Conservation (phyloP, 2,329 filamentous ascomycete species). For the Arthrobotrys sinensis region DNA sequence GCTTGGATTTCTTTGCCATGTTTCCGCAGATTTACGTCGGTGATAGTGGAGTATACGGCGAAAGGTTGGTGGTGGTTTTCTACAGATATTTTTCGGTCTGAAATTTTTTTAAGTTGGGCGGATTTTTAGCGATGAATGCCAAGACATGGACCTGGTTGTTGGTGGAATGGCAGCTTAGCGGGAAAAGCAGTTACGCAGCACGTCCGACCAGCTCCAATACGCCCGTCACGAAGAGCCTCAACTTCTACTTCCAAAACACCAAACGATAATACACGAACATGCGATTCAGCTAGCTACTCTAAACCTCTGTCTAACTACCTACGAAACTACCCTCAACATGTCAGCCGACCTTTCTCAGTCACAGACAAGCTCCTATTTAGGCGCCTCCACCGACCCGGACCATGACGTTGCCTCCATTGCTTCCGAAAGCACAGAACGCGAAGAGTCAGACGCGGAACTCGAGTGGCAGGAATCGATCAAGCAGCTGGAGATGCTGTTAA, state of each 20-base stretch:
- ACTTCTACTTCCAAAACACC: neutral
- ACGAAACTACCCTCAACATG: conserved; percentile 14
- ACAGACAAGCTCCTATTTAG: conserved; percentile 55
- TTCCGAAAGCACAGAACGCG: conserved; percentile 64
- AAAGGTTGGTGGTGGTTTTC: neutral
- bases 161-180: neutral
- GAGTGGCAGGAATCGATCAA: conserved; percentile 97
- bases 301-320: neutral
- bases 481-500: conserved; percentile 91
- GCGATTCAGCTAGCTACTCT: conserved; percentile 14
- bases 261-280: conserved; percentile 17
- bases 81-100: neutral
- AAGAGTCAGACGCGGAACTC: conserved; percentile 86
- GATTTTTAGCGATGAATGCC: conserved; percentile 20
- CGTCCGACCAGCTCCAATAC: conserved; percentile 1
- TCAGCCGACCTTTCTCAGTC: conserved; percentile 45
- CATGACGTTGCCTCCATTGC: conserved; percentile 51
- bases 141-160: conserved; percentile 12
- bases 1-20: conserved; percentile 82
- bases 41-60: neutral
- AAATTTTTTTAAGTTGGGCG: conserved; percentile 16
- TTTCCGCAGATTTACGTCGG: conserved; percentile 32
- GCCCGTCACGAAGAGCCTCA: conserved; percentile 16
- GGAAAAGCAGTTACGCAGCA: conserved; percentile 27
- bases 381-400: conserved; percentile 36